phyloP scores from a whole-genome alignment of 2,329 filamentous ascomycete genomes.

The Alternaria hordeiaustralica region DNA sequence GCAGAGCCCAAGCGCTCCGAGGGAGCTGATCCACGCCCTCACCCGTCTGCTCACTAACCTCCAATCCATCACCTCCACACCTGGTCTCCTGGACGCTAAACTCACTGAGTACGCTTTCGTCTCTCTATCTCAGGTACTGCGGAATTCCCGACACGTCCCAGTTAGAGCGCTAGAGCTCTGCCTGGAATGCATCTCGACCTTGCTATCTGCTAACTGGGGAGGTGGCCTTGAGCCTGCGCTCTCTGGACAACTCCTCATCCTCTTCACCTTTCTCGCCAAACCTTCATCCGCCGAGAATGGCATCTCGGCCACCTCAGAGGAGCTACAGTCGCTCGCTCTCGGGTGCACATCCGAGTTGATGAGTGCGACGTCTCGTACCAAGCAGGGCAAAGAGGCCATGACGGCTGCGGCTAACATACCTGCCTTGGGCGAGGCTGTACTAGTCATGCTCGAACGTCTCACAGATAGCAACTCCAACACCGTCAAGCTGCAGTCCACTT shows the following conservation, averaged over 20 bases:
- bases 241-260: conserved; percentile 82
- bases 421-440: conserved; percentile 80
- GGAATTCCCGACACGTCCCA: conserved; percentile 74
- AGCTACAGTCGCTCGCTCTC: conserved; percentile 75
- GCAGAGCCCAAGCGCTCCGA: conserved; percentile 52
- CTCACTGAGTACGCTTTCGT: conserved; percentile 96
- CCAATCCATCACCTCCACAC: conserved; percentile 33
- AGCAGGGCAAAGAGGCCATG: conserved; percentile 59
- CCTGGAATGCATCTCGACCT: conserved; percentile 74
- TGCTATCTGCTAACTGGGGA: conserved; percentile 83
- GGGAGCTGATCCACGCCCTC: conserved; percentile 58
- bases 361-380: conserved; percentile 59
- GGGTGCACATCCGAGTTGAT: conserved; percentile 73
- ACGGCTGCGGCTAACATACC: conserved; percentile 69
- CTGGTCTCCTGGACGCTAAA: conserved; percentile 71
- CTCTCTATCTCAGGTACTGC: conserved; percentile 85
- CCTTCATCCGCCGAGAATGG: conserved; percentile 64
- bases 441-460: conserved; percentile 78
- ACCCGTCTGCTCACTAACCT: conserved; percentile 55
- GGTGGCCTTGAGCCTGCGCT: conserved; percentile 72
- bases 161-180: conserved; percentile 76
- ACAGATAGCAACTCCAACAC: conserved; percentile 67
- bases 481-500: conserved; percentile 75
- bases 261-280: conserved; percentile 81
- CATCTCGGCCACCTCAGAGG: conserved; percentile 66